phyloP scores from a whole-genome alignment of 169 alveolate genomes.

The Plasmodium adleri region DNA sequence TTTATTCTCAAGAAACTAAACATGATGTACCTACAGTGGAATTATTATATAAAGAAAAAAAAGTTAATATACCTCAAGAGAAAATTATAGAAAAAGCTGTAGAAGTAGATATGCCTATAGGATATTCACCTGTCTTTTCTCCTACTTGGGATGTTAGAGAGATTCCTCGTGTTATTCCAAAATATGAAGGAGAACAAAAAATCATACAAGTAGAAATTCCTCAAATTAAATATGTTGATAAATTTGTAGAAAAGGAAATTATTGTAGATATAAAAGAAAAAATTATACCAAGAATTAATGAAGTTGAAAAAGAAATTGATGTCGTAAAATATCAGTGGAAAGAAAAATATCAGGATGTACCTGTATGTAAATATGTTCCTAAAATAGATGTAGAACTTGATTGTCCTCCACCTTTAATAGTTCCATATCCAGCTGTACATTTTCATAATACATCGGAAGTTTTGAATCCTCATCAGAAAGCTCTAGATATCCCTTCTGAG shows the following conservation, averaged over 20 bases:
- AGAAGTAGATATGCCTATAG: constrained; percentile 87
- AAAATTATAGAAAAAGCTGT: constrained; percentile 84
- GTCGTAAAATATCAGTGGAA: constrained; percentile 90
- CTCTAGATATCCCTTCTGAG: constrained; percentile 58
- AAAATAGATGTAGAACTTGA: constrained; percentile 90
- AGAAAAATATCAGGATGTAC: constrained; percentile 89
- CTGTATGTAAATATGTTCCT: constrained; percentile 90
- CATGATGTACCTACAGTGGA: constrained; percentile 90
- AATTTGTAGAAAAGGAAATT: constrained; percentile 89
- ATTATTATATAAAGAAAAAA: constrained; percentile 84
- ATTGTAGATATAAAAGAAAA: constrained; percentile 90
- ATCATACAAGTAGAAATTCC: constrained; percentile 89
- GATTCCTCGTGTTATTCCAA: constrained; percentile 89
- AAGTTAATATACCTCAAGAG: constrained; percentile 81
- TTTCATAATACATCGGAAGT: constrained; percentile 76
- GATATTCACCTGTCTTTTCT: constrained; percentile 88
- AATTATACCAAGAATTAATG: constrained; percentile 88
- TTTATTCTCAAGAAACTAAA: constrained; percentile 86
- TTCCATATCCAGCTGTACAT: constrained; percentile 87
- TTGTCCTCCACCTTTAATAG: constrained; percentile 90
- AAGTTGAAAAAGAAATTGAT: constrained; percentile 88
- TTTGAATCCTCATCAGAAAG: constrained; percentile 66
- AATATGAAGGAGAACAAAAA: constrained; percentile 90
- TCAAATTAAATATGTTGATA: constrained; percentile 87
- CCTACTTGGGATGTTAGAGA: constrained; percentile 91